Percentiles rank a stretch among this genome's conserved stretches.
These are phyloP conservation scores for Pseudohyphozyma bogoriensis DNA, from an alignment of 768 basidiomycete genomes.

Conservation along the genomic window DNA sequence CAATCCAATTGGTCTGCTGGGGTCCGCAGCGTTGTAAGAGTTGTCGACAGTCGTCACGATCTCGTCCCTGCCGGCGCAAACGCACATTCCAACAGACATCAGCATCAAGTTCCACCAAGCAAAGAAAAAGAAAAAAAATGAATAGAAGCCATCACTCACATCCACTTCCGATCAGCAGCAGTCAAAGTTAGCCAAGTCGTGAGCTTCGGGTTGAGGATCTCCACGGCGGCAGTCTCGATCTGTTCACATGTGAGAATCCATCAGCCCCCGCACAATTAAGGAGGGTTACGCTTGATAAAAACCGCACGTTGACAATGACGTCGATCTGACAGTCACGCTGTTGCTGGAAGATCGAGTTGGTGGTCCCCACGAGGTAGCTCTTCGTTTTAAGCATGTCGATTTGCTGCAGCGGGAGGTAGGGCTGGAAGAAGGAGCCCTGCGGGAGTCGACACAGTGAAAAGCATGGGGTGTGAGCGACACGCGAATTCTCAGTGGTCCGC, in stretches of 20 bases:
- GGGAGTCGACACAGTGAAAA: not conserved
- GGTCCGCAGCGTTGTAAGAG: constrained; percentile 60
- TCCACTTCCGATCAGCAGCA: constrained; percentile 91
- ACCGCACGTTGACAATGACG: constrained; percentile 68
- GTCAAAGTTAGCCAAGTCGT: constrained; percentile 72
- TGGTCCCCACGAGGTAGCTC: constrained; percentile 73
- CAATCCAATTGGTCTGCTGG: constrained; percentile 50
- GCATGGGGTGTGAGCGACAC: not conserved
- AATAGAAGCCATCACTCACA: no score
- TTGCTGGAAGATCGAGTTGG: constrained; percentile 88
- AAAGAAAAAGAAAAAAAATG: not conserved
- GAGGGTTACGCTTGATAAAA: not conserved
- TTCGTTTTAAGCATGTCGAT: constrained; percentile 71
- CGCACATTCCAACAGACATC: no score
- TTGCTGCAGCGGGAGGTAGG: constrained; percentile 91
- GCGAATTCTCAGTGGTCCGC: no score
- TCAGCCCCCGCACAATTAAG: no score
- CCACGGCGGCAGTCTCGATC: constrained; percentile 77
- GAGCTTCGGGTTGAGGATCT: constrained; percentile 71
- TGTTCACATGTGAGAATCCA: constrained; percentile 38
- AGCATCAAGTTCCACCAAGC: not conserved
- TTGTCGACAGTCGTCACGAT: constrained; percentile 77
- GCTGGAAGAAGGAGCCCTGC: constrained; percentile 91
- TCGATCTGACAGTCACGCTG: constrained; percentile 72
- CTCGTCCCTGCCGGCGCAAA: no score